Conservation (phyloP, 2,329 filamentous ascomycete species). For the Penicillium sp. region DNA sequence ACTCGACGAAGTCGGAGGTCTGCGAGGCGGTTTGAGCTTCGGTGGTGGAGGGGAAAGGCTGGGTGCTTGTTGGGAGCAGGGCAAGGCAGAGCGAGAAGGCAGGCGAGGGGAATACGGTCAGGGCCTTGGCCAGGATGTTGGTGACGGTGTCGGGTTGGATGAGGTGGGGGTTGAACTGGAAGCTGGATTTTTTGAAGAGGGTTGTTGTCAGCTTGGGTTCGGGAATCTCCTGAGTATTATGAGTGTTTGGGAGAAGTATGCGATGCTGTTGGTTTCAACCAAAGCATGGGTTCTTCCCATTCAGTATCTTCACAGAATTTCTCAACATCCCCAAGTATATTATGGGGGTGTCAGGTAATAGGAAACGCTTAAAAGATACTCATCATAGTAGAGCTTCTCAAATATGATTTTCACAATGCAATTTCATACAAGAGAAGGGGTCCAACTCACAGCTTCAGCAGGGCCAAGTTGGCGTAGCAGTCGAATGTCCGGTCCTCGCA, state of each 20-base stretch:
- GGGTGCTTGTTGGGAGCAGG: slow-evolving; percentile 81
- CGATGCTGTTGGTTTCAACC: slow-evolving; percentile 10
- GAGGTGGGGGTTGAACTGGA: slow-evolving; percentile 99
- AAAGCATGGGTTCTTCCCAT: slow-evolving; percentile 21
- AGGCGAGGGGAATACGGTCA: slow-evolving; percentile 93
- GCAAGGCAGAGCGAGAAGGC: slow-evolving; percentile 94
- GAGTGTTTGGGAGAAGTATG: background rate
- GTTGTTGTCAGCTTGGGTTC: slow-evolving; percentile 10
- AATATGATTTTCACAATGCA: background rate
- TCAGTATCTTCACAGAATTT: slow-evolving; percentile 70
- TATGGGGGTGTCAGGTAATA: slow-evolving; percentile 79
- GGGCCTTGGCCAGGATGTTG: slow-evolving; percentile 97
- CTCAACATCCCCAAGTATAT: slow-evolving; percentile 61
- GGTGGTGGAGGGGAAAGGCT: slow-evolving; percentile 58
- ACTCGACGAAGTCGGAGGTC: slow-evolving; percentile 67
- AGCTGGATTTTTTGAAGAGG: slow-evolving; percentile 55
- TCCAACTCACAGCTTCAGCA: slow-evolving; percentile 82
- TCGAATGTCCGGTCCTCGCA: slow-evolving; percentile 94
- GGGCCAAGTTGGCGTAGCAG: slow-evolving; percentile 91
- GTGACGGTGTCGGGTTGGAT: slow-evolving; percentile 95
- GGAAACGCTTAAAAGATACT: slow-evolving; percentile 81
- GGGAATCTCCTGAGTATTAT: background rate
- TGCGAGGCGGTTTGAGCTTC: slow-evolving; percentile 42
- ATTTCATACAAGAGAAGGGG: slow-evolving; percentile 9
- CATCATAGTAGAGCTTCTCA: slow-evolving; percentile 59